Base-by-base conservation (phyloP, 805 yeast genomes). In the Starmerella vaccinii region DNA sequence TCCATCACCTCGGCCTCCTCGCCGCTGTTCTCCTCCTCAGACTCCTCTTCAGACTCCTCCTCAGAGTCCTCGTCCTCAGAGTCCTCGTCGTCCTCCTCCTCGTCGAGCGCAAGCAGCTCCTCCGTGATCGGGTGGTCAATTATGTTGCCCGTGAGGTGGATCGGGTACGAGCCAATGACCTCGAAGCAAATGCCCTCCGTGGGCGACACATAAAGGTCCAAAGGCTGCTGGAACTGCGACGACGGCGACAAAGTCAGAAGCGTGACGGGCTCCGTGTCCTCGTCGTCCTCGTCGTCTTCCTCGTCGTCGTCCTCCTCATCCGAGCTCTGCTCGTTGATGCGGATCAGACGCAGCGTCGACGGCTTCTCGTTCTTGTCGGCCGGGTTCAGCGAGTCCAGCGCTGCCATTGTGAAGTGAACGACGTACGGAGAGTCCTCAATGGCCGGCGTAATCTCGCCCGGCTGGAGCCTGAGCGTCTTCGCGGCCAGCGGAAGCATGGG, bases 71-170 rank as follows among this genome's bases (percentile, higher is more conserved):
- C 55, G 30, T 53, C 64, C 52, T 58, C 64, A 26, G 54, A 61
- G 49, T n/a, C n/a, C 12, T 27, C 32, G 13, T 63, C 66, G 24
- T 54, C 58, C 22, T 57, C 62, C 30, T 62, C 59, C 34, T 65
- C 60, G 22, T 67, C 71, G 19, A 61, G 65, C 47, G 63, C 67
- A 12, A 75, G 76, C 55, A 66, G 69, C 52, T 73, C 77, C 49
- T 77, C 82, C 64, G 89, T 95, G 63, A 80, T 86, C 68, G 97
- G 97, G 70, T 89, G 96, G 69, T 85, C 95, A 65, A 92, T 82
- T 71, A 82, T 88, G 81, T 92, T 90, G 74, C 99, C 99, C 60
- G 85, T 75, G 62, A 92, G 73, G 68, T 90, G 94, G 59, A 92
- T 76, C 59, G 95, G 84, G 74, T 88, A 90, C 24, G 97, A 87